Evolutionary conservation across 2,329 filamentous ascomycete species (phyloP).

Genomic region (Sporothrix phasma): DNA sequence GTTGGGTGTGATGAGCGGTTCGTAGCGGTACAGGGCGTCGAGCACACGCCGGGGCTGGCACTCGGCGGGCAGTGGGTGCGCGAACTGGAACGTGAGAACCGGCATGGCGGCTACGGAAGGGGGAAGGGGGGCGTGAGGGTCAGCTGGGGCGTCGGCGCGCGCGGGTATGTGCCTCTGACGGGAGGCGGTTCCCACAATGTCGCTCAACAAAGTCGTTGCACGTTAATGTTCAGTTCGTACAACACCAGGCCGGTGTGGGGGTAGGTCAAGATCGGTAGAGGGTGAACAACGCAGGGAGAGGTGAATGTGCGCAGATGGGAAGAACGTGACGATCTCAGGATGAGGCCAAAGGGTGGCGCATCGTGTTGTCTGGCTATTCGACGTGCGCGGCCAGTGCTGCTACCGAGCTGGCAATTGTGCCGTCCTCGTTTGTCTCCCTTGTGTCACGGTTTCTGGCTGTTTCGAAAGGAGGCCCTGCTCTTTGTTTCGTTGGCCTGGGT

Average conservation of each 20-base stretch:
- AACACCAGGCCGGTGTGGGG: no score
- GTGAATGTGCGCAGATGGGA: background rate
- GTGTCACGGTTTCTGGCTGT: slow-evolving; percentile 6
- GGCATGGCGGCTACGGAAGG: slow-evolving; percentile 23
- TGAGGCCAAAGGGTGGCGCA: background rate
- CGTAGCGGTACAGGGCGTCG: slow-evolving; percentile 31
- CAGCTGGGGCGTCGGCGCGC: no score
- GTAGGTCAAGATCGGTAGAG: no score
- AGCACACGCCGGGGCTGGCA: slow-evolving; percentile 31
- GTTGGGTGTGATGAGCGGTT: slow-evolving; percentile 33
- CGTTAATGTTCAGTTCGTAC: no score
- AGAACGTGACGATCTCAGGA: background rate
- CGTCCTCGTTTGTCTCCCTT: background rate
- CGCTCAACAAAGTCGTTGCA: no score
- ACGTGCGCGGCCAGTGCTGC: background rate
- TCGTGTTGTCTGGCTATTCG: background rate
- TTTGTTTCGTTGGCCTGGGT: slow-evolving; percentile 6
- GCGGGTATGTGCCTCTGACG: no score
- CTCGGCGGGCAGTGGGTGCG: slow-evolving; percentile 33
- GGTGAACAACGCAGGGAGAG: background rate
- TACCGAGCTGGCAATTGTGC: background rate
- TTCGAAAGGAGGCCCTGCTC: slow-evolving; percentile 1
- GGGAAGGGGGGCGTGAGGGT: background rate
- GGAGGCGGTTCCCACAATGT: no score
- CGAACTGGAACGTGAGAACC: slow-evolving; percentile 29